Percentiles rank a stretch among this genome's conserved stretches.
phyloP scores from a whole-genome alignment of 495 filamentous ascomycete genomes.

The Jackrogersella multiformis region DNA sequence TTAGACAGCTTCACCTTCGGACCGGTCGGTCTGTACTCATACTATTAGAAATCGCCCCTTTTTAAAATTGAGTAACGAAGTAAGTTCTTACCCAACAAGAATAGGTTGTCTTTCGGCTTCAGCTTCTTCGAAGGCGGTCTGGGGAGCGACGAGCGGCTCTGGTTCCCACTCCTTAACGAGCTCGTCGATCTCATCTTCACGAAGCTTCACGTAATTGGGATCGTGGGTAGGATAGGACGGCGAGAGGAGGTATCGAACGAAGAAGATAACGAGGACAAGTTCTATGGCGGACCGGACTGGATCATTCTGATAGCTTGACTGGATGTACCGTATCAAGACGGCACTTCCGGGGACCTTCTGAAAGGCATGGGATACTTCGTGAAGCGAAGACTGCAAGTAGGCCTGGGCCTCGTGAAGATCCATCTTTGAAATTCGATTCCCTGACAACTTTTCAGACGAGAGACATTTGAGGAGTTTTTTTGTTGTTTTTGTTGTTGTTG shows the following conservation, averaged over 20 bases:
- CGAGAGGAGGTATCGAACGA: slow-evolving; percentile 88
- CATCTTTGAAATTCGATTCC: slow-evolving; percentile 60
- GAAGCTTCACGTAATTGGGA: slow-evolving; percentile 84
- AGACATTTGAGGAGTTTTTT: slow-evolving; percentile 15
- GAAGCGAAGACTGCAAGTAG: slow-evolving; percentile 71
- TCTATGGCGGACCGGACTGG: slow-evolving; percentile 93
- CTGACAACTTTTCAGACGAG: slow-evolving; percentile 2
- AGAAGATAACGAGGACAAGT: slow-evolving; percentile 93
- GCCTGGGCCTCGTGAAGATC: slow-evolving; percentile 82
- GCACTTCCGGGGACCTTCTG: slow-evolving; percentile 92
- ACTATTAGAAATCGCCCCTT: slow-evolving; percentile 1
- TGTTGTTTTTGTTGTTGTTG: too few relatives aligned
- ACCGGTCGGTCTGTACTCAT: slow-evolving; percentile 74
- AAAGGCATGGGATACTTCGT: slow-evolving; percentile 75
- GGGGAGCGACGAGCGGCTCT: slow-evolving; percentile 82
- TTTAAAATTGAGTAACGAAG: not conserved
- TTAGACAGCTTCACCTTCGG: slow-evolving; percentile 89
- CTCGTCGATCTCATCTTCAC: slow-evolving; percentile 97
- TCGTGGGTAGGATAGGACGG: slow-evolving; percentile 90
- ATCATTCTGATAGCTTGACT: slow-evolving; percentile 97
- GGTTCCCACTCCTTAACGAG: slow-evolving; percentile 97
- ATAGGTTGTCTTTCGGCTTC: slow-evolving; percentile 88
- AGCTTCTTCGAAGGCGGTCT: slow-evolving; percentile 75
- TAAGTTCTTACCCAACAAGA: slow-evolving; percentile 76
- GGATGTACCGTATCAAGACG: slow-evolving; percentile 93